Conservation (phyloP, 2,329 filamentous ascomycete genomes). For the Colletotrichum sp. region DNA sequence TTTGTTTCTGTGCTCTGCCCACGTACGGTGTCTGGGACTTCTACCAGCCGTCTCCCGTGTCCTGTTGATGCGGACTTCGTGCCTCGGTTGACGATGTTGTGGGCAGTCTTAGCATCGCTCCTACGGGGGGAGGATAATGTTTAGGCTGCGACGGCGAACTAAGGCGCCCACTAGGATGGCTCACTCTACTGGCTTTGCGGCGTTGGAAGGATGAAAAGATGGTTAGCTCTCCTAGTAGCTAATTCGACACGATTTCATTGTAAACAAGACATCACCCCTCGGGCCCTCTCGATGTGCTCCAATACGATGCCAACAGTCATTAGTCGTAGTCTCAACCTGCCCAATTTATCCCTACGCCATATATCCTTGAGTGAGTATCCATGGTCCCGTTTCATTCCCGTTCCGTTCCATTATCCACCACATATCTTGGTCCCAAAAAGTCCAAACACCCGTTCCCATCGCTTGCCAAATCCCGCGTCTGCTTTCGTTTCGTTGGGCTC, state of each 20-base stretch:
- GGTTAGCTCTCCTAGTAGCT: slow-evolving; percentile 8
- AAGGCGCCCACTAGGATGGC: neutral
- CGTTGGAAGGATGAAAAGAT: slow-evolving; percentile 13
- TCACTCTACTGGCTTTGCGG: neutral
- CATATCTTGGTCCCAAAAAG: slow-evolving; percentile 69
- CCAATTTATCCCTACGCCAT: neutral
- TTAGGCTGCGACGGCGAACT: neutral
- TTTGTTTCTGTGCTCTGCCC: slow-evolving; percentile 5
- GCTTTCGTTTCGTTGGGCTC: slow-evolving; percentile 46
- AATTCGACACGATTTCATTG: neutral
- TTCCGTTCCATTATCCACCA: neutral
- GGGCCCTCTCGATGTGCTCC: neutral
- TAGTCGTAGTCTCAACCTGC: neutral
- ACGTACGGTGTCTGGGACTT: neutral
- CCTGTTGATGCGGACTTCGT: neutral
- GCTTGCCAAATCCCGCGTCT: slow-evolving; percentile 47
- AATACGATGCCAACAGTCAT: neutral
- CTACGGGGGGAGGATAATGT: neutral
- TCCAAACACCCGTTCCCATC: slow-evolving; percentile 69
- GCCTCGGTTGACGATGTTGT: neutral
- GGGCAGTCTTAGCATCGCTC: neutral
- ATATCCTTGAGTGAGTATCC: neutral
- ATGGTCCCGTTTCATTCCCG: neutral
- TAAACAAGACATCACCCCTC: neutral
- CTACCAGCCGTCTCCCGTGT: neutral